Base-by-base conservation (phyloP, 768 basidiomycete species). In the Kwoniella europaea region DNA sequence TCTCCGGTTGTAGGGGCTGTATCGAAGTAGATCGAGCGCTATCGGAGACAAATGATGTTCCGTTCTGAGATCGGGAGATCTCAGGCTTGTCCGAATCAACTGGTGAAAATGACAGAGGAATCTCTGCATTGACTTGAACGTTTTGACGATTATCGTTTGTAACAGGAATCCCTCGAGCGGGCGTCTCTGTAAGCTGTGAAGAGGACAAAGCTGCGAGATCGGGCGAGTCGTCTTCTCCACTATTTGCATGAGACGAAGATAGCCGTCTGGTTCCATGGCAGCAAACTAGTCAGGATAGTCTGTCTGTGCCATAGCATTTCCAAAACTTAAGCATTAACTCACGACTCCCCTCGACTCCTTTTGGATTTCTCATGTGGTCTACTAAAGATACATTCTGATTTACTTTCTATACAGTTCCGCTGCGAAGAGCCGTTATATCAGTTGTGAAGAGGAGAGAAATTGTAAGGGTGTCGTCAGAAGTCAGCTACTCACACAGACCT, bases 361-460 rank as follows among this genome's bases (percentile, higher is more conserved):
- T 71, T 71, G 4, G 58, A 16, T 24, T 54, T 60, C 10, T 71
- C 70, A 41, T 50, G 22, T 10, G 43, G 56, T 22, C 24, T 56
- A 13, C 58, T 29, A 29, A 60, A 66, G 10, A 71, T 52, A 29
- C 70, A 71, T 43, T 27, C 43, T 22, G 64, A 27, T 63, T 63
- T 63, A 53, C 70, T 71, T 18, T 71, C 70, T 15, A 58, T 20
- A 29, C 70, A 71, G 53, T 71, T 71, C 3, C 59, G 59, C 67
- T 68, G 27, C 9, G n/a, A 18, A 5, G 12, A 16, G n/a, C 41
- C 18, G 9, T 60, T 56, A 12, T 27, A 43, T 65, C 16, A 53
- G 50, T n/a, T 54, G n/a, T 65, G n/a, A 18, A 20, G 3, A 50
- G 18, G 12, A 15, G 46, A 50, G 46, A 50, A 18, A 50, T 15